Base-by-base conservation (phyloP, 768 basidiomycete genomes). In the Candolleomyces eurysporus region DNA sequence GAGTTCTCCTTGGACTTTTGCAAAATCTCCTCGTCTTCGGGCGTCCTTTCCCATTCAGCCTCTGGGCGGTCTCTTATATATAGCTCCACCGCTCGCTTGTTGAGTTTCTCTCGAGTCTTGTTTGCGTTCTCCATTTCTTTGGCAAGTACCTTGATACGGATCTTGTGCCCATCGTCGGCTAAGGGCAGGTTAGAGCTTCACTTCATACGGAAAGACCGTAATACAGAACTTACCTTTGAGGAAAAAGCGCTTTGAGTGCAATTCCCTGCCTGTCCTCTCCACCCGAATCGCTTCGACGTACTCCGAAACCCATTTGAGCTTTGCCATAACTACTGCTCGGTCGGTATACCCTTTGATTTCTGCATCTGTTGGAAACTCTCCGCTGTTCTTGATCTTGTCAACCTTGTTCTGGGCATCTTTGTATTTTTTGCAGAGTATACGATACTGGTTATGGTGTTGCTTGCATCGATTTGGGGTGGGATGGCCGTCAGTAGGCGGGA, bases 271-370 rank as follows among this genome's bases (percentile, higher is more conserved):
- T 0, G 63, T 60, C 50, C 66, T 68, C 53, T 77, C 76, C 0
- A 68, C 66, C 1, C 74, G 66, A 19, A 76, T 71, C 9, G 72
- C 73, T 48, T 73, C 69, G 10, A 75, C 60, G 55, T 76, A 77
- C 39, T 61, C 49, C 36, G 22, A 17, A n/a, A 59, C 26, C 58
- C 58, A 59, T 48, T 52, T 59, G 21, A 59, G 39, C 49, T 59
- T 59, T 13, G 39, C 30, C 22, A 46, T 7, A 5, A 36, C 46
- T 26, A n/a, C 46, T 19, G 42, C 16, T 16, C 26, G n/a, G 21
- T 59, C 58, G n/a, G 40, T 31, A 31, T 58, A 58, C 21, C 46
- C n/a, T 7, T 13, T 17, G 10, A 62, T 62, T 57, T 54, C 26
- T 6, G 45, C 63, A 26, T 43, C 36, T 2, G 56, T 52, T 6